Percentiles rank a stretch among this genome's conserved stretches.
These are phyloP conservation scores for Dendrocalamus sinicus DNA, from an alignment of 176 grass and related monocot genomes.

Conservation along the genomic window DNA sequence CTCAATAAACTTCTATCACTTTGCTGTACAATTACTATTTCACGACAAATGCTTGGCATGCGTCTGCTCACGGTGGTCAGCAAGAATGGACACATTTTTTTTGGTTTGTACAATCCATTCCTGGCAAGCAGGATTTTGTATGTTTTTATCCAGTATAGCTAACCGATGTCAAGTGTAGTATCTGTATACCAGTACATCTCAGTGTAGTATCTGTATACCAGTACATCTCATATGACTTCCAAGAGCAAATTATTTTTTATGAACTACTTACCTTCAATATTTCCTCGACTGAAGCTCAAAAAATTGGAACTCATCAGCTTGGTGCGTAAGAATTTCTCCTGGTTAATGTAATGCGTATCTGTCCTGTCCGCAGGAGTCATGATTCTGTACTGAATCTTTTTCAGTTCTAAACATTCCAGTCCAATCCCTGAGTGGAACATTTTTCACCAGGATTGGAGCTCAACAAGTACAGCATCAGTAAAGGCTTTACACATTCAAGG, in stretches of 20 bases:
- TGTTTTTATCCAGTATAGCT: background rate
- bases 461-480: background rate
- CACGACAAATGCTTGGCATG: background rate
- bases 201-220: background rate
- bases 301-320: background rate
- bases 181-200: background rate
- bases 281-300: background rate
- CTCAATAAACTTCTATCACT: constrained; percentile 5
- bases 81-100: background rate
- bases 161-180: background rate
- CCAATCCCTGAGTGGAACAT: background rate
- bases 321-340: background rate
- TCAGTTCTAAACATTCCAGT: background rate
- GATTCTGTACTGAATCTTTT: background rate
- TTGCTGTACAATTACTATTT: background rate
- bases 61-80: background rate
- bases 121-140: background rate
- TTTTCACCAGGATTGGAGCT: background rate
- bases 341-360: background rate
- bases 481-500: background rate
- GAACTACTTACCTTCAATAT: background rate
- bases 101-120: background rate
- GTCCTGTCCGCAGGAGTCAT: background rate
- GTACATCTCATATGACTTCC: background rate
- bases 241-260: background rate